Base-by-base conservation (phyloP, 2,329 filamentous ascomycete species). In the Shiraia sp. region DNA sequence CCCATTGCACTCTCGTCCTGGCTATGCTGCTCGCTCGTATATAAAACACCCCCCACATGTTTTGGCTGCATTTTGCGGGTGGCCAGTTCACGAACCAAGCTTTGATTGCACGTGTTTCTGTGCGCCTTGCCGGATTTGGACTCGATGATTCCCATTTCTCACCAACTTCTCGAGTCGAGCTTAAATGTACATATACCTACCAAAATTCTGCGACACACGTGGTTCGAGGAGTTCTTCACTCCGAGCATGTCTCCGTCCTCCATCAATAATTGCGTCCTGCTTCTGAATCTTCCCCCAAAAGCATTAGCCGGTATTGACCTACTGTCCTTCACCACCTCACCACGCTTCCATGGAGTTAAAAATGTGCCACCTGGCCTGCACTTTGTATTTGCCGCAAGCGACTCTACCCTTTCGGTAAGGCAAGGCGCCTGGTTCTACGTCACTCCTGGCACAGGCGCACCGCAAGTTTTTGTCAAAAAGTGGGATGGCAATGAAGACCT, bases 381-480 rank as follows among this genome's bases (percentile, higher is more conserved):
- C 58, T 84, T 85, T 51, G 65, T 83, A 13, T 86, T 84, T 59
- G 79, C 76, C 0, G 78, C 80, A 16, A 76, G 78, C 14, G 81
- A 79, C 40, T 74, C 75, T 35, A 78, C 77, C 2, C 72, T 83
- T 10, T 83, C 82, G 0, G 71, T 85, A 19, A 75, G 82, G n/a
- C 76, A 80, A 42, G 82, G 82, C 8, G 72, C 77, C 24, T 86
- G 82, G 82, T 79, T 84, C 57, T 72, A 75, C 34, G 71, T 83
- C 15, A 68, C 70, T 15, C 70, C 72, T 19, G 61, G 66, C 26
- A 47, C 52, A 27, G 56, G 58, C 13, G 63, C 67, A 14, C 53
- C 58, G 2, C 63, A 74, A 31, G 69, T 81, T 2, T 73, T 82
- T 39, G 68, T 84, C 30, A 77, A 80, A 62, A 78, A 75, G 68